Base-by-base conservation (phyloP, 1,284 basidiomycete genomes). In the Malassezia dermatis region DNA sequence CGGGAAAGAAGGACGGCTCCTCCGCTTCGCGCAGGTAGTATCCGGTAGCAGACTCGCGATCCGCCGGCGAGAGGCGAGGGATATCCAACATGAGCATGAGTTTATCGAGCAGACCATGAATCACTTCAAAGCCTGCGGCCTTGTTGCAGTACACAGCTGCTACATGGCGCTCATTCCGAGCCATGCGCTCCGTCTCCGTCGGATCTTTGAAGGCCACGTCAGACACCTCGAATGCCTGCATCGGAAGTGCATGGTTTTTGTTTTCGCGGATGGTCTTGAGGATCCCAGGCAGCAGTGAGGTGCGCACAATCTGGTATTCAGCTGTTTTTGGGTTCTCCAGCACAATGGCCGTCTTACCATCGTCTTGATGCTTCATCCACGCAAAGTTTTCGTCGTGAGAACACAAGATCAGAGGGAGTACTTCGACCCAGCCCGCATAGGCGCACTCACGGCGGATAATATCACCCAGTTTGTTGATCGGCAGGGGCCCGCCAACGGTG, bases 211-310 rank as follows among this genome's bases (percentile, higher is more conserved):
- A 81, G 23, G 88, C 89, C 39, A 98, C 82, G 75, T 99, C 93
- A 13, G 88, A 86, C 1, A 88, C 83, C 77, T 99, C 93, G 71
- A 98, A 99, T 53, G 95, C 82, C 63, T 84, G 86, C 75, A 98
- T 82, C 0, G 94, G 93, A 21, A 99, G 80, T 1, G 93, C 77
- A 63, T 95, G 89, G 60, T 89, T 88, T 51, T 88, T 84, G 79
- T 99, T 99, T 78, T 99, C 93, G 57, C 94, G 84, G 39, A 95
- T 80, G 7, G 91, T 94, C 79, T 99, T 99, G 68, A 99, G 83
- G 31, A 99, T 82, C 48, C 93, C 93, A 12, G 93, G 90, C 8
- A 99, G 78, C 47, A 99, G 82, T 15, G 90, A 89, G 0, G 94
- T 96, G 58, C 94, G 85, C 48, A 96, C 90, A 59, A 98, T 87